Evolutionary conservation across 768 basidiomycete genomes (phyloP), one percentile per base, ranked within the genome.

Genomic region (Leucosporidium scottii): DNA sequence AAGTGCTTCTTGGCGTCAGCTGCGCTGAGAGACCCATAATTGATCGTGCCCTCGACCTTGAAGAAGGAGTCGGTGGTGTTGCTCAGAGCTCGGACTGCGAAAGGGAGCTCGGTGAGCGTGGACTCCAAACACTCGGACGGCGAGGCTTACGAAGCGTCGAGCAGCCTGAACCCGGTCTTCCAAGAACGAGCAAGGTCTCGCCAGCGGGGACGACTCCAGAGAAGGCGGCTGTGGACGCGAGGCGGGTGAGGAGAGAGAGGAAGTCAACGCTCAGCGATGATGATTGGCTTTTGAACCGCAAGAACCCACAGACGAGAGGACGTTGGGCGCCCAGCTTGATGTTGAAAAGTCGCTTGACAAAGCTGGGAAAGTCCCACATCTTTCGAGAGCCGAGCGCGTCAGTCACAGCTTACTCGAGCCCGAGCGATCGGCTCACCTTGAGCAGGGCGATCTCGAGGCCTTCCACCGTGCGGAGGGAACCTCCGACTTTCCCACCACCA

Each of bases 51-150:
- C 17, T 78, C 74, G 65, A 81, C 78, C 79, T 50, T 81, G 78
- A 20, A 47, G 64, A 79, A 76, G 7, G 76, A 76, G 50, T 76
- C n/a, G 61, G 74, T 78, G 63, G 80, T 74, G 48, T 78, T 79
- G 4, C 82, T 78, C 62, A 84, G 77, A 2, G 81, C 82, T 74
- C 84, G 84, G 53, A 85, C 57, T 59, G 57, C 57, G 15, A 56
- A 18, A 56, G 23, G 15, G 3, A 36, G 34, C 34, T 12, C 34
- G 34, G 57, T 18, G 34, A 23, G 15, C 20, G 8, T 15, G 6
- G 3, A 18, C 30, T 7, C 3, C 30, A 30, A 12, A 4, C 4
- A 12, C 4, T 4, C 25, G 39, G 36, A 25, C 57, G 25, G 57
- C 39, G 8, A 3, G 25, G 39, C 36, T 20, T 25, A 59, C 57